Conservation (phyloP, 805 yeast genomes). For the Metschnikowia santaceciliae region DNA sequence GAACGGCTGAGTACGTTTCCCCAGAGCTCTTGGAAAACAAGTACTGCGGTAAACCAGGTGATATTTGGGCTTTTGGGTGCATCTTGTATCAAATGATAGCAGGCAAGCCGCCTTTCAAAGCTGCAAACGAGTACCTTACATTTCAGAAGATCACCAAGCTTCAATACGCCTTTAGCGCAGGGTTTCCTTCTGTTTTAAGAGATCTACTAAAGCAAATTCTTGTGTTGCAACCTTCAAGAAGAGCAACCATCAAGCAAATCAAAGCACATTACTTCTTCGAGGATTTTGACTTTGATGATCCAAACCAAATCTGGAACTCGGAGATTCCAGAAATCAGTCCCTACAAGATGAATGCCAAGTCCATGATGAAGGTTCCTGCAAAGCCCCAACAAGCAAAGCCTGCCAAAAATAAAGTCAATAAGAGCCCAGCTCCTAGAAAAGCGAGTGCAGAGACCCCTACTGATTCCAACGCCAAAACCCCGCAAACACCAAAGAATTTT, state of each 20-base stretch:
- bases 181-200: conserved; percentile 54
- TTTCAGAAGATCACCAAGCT: conserved; percentile 78
- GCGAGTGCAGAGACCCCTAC: background rate
- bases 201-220: conserved; percentile 66
- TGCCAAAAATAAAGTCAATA: conserved; percentile 3
- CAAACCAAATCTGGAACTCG: conserved; percentile 62
- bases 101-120: conserved; percentile 76
- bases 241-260: conserved; percentile 56
- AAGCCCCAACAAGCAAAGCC: conserved; percentile 5
- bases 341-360: conserved; percentile 68
- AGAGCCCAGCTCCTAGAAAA: conserved; percentile 5
- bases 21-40: conserved; percentile 76
- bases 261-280: conserved; percentile 71
- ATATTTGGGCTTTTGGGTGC: conserved; percentile 62
- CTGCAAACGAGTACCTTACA: conserved; percentile 74
- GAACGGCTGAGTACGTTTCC: conserved; percentile 81
- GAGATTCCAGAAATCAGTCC: conserved; percentile 67
- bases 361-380: conserved; percentile 71
- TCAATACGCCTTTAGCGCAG: conserved; percentile 68
- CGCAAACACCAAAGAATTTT: conserved; percentile 11
- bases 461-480: background rate
- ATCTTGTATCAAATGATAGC: conserved; percentile 60
- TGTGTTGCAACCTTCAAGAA: conserved; percentile 63
- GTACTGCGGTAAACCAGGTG: conserved; percentile 59
- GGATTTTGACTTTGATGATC: conserved; percentile 62